A percentile compares a stretch with the other conserved stretches of the same genome.
phyloP scores from a whole-genome alignment of 148 eudicot genomes.

The Drosera capensis region DNA sequence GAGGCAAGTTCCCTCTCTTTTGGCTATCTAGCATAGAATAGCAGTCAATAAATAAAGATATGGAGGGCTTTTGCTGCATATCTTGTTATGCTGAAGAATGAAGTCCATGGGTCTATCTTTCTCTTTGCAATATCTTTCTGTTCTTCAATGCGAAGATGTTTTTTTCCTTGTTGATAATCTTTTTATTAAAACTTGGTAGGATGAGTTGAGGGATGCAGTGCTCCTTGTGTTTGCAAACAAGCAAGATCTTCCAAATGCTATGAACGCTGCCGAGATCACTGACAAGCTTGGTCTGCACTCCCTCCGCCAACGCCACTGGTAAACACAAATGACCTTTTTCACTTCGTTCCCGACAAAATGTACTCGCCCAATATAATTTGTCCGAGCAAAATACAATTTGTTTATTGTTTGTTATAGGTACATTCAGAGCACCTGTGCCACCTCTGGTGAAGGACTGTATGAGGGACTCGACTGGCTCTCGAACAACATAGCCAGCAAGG shows the following conservation, averaged over 20 bases:
- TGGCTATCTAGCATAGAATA: neutral
- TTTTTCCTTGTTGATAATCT: neutral
- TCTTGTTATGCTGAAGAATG: too few species aligned
- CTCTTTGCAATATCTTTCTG: too few species aligned
- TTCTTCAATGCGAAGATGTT: neutral
- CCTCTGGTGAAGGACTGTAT: neutral
- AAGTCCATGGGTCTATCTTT: too few species aligned
- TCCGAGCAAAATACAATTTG: neutral
- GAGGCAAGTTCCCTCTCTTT: constrained; percentile 12
- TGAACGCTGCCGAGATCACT: too few species aligned
- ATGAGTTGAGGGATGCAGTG: constrained; percentile 31
- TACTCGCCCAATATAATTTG: neutral
- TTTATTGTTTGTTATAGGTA: neutral
- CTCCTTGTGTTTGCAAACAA: constrained; percentile 32
- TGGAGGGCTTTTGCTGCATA: neutral
- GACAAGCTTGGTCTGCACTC: too few species aligned
- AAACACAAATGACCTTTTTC: neutral
- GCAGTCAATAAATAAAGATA: neutral
- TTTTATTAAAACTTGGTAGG: constrained; percentile 5
- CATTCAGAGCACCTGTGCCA: neutral
- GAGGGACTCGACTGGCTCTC: neutral
- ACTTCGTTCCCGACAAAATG: neutral
- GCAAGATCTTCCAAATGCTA: constrained; percentile 18
- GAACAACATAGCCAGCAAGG: constrained; percentile 15
- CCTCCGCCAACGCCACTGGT: neutral